Base-by-base conservation (phyloP, 2,329 filamentous ascomycete species). In the Fusarium annulatum region DNA sequence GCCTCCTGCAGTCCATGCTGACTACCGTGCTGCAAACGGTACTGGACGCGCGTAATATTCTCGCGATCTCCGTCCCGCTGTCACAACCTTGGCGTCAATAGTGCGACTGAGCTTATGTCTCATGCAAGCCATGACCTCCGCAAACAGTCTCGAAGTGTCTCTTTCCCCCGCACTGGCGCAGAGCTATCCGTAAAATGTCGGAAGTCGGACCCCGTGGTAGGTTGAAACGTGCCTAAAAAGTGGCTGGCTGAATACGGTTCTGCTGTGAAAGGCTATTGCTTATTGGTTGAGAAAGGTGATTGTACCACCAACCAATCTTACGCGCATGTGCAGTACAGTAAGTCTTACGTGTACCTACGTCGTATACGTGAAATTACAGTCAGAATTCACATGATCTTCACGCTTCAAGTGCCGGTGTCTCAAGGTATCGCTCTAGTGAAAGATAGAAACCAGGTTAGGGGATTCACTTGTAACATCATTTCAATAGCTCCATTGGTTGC, bases 81-180 rank as follows among this genome's bases (percentile, higher is more conserved):
- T 23, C n/a, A 39, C 36, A 30, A 28, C 2, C 48, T 12, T 41
- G 26, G 18, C 23, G 16, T 33, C 26, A 68, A 68, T 45, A 28
- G 30, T 34, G 23, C 30, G 16, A 43, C 34, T 38, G n/a, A 19
- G 59, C 57, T 43, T 48, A 26, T 51, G 21, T 42, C 26, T 18
- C 28, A 28, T 33, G 48, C 48, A 61, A 49, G 49, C 48, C 33
- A 38, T 48, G 21, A 23, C n/a, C 53, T 48, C 55, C 48, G 63
- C 55, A 61, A 61, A 61, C n/a, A 43, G 48, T 67, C 55, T 49
- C 33, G 52, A 67, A 61, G 34, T 39, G 46, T 23, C 64, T 46
- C 16, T 28, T 38, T n/a, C 12, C 9, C 19, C 39, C n/a, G 10
- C 49, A 30, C 14, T 36, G n/a, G 19, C 12, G 23, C 9, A 28